These are phyloP conservation scores for Beauveria scarabaeidicola DNA, from an alignment of 2,329 filamentous ascomycete species.

Conservation along the genomic window DNA sequence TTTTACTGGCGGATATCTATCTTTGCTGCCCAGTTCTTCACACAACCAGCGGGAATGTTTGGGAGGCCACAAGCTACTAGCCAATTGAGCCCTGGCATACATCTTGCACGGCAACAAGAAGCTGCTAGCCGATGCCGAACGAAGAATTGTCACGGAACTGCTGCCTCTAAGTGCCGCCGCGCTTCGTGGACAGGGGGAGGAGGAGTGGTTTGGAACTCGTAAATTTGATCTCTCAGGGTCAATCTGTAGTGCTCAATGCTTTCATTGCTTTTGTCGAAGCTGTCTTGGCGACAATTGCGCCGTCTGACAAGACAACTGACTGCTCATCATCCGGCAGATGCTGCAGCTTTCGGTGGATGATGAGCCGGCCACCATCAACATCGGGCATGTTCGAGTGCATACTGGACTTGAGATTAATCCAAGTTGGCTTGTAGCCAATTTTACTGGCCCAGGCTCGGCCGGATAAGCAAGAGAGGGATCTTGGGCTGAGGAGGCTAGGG, in stretches of 20 bases:
- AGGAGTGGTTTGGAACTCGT: not conserved
- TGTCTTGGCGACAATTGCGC: not conserved
- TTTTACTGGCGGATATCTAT: not conserved
- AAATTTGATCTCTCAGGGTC: slow-evolving; percentile 11
- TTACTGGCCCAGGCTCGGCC: not conserved
- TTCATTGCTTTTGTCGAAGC: not conserved
- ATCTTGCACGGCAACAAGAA: not conserved
- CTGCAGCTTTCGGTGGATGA: not conserved
- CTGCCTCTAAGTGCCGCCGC: not conserved
- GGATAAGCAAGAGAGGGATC: not conserved
- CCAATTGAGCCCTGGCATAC: not conserved
- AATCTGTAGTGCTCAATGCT: slow-evolving; percentile 10
- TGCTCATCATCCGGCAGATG: not conserved
- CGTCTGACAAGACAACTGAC: not conserved
- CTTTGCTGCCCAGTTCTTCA: not conserved
- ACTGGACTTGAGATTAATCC: not conserved
- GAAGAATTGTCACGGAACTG: too few relatives aligned
- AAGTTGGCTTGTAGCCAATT: not conserved
- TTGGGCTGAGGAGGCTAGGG: not conserved
- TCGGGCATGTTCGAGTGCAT: not conserved
- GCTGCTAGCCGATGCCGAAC: not conserved
- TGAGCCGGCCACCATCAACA: not conserved
- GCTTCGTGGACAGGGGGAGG: not conserved
- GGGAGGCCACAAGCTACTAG: not conserved
- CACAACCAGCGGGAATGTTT: not conserved